Evolutionary conservation across 106 monocot genomes (phyloP).

Genomic region (Narthecium ossifragum): DNA sequence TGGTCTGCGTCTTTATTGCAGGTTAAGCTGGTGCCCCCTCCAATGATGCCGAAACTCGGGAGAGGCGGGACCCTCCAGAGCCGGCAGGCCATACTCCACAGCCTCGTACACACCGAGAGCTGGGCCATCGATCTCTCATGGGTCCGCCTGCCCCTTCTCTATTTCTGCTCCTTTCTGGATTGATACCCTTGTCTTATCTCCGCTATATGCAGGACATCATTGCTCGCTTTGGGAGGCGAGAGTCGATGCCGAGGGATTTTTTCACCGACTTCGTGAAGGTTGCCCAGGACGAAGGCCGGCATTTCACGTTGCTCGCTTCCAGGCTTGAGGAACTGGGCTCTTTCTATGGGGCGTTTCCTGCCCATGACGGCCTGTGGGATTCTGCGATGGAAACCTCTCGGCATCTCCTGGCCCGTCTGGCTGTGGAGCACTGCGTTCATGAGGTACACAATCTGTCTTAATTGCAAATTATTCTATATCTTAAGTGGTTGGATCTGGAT

Average conservation of each 20-base stretch:
- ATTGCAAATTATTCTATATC: too few species aligned
- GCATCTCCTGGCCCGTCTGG: conserved; percentile 61
- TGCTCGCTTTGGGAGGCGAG: conserved; percentile 55
- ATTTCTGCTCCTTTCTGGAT: not conserved
- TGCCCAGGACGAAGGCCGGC: conserved; percentile 78
- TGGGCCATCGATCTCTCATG: conserved; percentile 96
- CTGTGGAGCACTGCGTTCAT: conserved; percentile 87
- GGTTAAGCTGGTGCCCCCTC: conserved; percentile 58
- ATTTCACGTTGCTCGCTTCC: conserved; percentile 50
- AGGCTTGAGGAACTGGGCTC: conserved; percentile 66
- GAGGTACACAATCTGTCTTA: conserved; percentile 36
- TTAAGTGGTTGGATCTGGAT: too few species aligned
- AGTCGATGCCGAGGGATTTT: conserved; percentile 67
- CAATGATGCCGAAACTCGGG: conserved; percentile 76
- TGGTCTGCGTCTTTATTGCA: too few species aligned
- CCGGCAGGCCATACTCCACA: conserved; percentile 79
- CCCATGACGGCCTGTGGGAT: conserved; percentile 91
- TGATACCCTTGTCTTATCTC: too few species aligned
- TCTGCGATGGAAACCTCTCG: conserved; percentile 59
- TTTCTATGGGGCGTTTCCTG: conserved; percentile 68
- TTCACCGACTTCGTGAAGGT: conserved; percentile 77
- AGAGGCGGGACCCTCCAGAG: conserved; percentile 77
- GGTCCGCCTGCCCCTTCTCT: conserved; percentile 12
- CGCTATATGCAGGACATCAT: conserved; percentile 59
- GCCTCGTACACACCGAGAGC: conserved; percentile 95